Percentiles rank a stretch among this genome's conserved stretches.
These are phyloP conservation scores for Penicillium sp. DNA, from an alignment of 2,329 filamentous ascomycete genomes.

Conservation along the genomic window DNA sequence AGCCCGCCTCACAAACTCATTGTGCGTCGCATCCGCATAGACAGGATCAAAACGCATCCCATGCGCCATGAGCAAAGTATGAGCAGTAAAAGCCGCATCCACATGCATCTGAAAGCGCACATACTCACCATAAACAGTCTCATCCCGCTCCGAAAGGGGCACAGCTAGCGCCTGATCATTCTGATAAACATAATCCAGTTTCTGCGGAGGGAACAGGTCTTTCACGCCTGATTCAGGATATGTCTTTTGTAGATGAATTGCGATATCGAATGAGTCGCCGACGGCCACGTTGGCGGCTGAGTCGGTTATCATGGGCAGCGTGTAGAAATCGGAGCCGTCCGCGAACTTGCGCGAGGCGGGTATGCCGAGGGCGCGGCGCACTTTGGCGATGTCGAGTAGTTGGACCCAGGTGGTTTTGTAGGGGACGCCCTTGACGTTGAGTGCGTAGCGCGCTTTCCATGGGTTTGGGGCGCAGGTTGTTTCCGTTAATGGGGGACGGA, in stretches of 20 bases:
- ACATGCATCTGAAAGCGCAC: conserved; percentile 52
- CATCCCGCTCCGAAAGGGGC: conserved; percentile 24
- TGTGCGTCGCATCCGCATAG: conserved; percentile 43
- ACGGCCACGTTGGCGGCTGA: conserved; percentile 37
- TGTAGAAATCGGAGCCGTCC: conserved; percentile 57
- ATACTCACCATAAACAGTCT: conserved; percentile 33
- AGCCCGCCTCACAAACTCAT: conserved; percentile 49
- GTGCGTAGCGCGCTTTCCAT: conserved; percentile 49
- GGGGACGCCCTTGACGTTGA: conserved; percentile 48
- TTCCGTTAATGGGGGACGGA: conserved; percentile 29
- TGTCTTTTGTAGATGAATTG: conserved; percentile 53
- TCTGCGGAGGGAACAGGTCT: conserved; percentile 47
- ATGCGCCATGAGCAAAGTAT: conserved; percentile 41
- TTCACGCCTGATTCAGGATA: conserved; percentile 46
- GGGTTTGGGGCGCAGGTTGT: conserved; percentile 46
- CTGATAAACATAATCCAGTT: conserved; percentile 41
- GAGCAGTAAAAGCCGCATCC: conserved; percentile 52
- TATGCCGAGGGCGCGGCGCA: conserved; percentile 47
- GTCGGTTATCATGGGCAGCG: conserved; percentile 56
- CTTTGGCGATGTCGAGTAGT: conserved; percentile 49
- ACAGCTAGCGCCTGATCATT: conserved; percentile 35
- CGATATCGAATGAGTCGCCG: conserved; percentile 65
- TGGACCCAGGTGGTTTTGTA: conserved; percentile 53
- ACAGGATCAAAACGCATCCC: conserved; percentile 51
- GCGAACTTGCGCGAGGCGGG: conserved; percentile 52